phyloP scores from a whole-genome alignment of 768 basidiomycete species.

The Phaeotremella fagi region DNA sequence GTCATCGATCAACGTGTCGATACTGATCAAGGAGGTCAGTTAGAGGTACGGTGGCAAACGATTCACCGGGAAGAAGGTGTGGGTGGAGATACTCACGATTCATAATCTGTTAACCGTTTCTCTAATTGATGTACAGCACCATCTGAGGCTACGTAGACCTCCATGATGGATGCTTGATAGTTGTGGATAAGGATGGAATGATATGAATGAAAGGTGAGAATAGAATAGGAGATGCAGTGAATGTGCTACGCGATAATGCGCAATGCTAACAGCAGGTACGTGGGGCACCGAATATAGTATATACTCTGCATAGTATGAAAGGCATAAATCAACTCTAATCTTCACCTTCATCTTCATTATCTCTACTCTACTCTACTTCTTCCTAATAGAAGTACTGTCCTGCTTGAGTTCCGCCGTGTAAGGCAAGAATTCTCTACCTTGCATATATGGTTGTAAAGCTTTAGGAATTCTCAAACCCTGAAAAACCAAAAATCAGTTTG shows the following conservation, averaged over 20 bases:
- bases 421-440: slow-evolving; percentile 62
- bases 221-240: too few relatives aligned
- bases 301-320: too few relatives aligned
- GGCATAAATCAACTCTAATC: too few relatives aligned
- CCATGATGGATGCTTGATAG: too few relatives aligned
- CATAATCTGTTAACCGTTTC: slow-evolving; percentile 21
- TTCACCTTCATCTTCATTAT: too few relatives aligned
- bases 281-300: too few relatives aligned
- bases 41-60: slow-evolving; percentile 8
- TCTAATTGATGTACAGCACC: slow-evolving; percentile 24
- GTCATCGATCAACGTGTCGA: slow-evolving; percentile 12
- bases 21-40: neutral
- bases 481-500: neutral
- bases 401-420: slow-evolving; percentile 50
- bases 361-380: slow-evolving; percentile 35
- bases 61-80: neutral
- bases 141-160: slow-evolving; percentile 30
- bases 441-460: slow-evolving; percentile 89
- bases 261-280: too few relatives aligned
- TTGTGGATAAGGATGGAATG: too few relatives aligned
- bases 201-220: too few relatives aligned
- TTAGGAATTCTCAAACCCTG: slow-evolving; percentile 89
- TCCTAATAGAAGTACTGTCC: slow-evolving; percentile 43
- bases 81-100: slow-evolving; percentile 24
- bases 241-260: too few relatives aligned